Evolutionary conservation across 208 protist genomes (phyloP).

Genomic region (Leishmania tropica): DNA sequence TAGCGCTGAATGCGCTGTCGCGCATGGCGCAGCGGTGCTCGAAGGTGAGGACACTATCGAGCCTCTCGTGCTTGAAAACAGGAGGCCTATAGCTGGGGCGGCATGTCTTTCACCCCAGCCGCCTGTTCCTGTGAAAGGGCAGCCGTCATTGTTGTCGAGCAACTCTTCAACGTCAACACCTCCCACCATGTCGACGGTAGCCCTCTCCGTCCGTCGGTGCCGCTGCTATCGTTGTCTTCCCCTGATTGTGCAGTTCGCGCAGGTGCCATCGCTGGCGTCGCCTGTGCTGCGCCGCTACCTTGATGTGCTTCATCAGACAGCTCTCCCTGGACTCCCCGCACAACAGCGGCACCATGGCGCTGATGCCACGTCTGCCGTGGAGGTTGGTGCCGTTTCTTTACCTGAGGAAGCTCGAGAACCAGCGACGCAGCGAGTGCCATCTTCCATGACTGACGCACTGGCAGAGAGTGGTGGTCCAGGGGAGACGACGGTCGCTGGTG

Average conservation of each 20-base stretch:
- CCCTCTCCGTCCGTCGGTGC: neutral
- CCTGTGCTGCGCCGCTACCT: slow-evolving; percentile 25
- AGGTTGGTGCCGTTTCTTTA: neutral
- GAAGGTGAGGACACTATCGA: neutral
- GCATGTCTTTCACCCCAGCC: neutral
- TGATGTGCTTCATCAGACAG: slow-evolving; percentile 22
- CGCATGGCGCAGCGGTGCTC: neutral
- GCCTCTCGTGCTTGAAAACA: neutral
- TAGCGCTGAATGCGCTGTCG: neutral
- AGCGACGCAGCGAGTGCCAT: neutral
- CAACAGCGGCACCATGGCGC: slow-evolving; percentile 2
- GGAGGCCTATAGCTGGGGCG: neutral
- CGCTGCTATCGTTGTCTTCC: slow-evolving; percentile 23
- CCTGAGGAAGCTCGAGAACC: neutral
- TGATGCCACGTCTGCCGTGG: neutral
- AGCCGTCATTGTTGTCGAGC: neutral
- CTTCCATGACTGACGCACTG: neutral
- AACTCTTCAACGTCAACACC: neutral
- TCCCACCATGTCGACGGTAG: neutral
- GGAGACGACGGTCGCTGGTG: neutral
- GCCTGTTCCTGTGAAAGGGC: neutral
- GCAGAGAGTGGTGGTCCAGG: neutral
- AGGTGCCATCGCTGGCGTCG: slow-evolving; percentile 25
- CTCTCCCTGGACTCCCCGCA: slow-evolving; percentile 17
- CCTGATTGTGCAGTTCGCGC: slow-evolving; percentile 33